phyloP scores from a whole-genome alignment of 2,329 filamentous ascomycete genomes.

The Stemphylium lycopersici region DNA sequence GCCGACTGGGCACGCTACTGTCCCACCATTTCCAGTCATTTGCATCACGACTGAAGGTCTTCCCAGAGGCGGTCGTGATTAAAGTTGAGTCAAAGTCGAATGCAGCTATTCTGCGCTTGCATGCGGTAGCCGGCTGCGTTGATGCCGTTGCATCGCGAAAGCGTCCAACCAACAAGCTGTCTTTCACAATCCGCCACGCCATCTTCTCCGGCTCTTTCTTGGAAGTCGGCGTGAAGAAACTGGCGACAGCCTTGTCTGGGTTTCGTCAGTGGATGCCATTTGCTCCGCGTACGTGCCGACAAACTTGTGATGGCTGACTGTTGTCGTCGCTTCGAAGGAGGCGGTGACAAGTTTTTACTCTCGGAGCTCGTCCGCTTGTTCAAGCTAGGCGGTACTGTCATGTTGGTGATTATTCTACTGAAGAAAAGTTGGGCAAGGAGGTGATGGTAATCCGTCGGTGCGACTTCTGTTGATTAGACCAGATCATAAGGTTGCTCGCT shows the following conservation, averaged over 20 bases:
- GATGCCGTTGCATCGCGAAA: conserved; percentile 62
- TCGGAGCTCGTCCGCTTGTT: conserved; percentile 48
- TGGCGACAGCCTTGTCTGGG: conserved; percentile 72
- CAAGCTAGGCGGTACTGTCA: conserved; percentile 26
- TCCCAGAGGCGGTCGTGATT: conserved; percentile 79
- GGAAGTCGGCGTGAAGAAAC: conserved; percentile 86
- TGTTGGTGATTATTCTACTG: conserved; percentile 8
- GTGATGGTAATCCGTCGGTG: background rate
- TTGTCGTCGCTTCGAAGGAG: conserved; percentile 61
- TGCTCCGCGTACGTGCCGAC: conserved; percentile 11
- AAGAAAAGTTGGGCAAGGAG: background rate
- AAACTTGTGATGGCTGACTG: conserved; percentile 62
- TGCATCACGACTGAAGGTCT: conserved; percentile 72
- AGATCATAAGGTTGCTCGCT: conserved; percentile 13
- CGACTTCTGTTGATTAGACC: conserved; percentile 4
- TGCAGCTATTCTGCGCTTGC: conserved; percentile 42
- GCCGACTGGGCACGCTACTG: conserved; percentile 66
- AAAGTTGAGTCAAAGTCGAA: conserved; percentile 77
- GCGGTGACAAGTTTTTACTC: conserved; percentile 61
- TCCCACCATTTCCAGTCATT: conserved; percentile 97
- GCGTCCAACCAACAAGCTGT: conserved; percentile 76
- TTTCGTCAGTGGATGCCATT: conserved; percentile 6
- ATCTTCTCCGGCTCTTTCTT: conserved; percentile 81
- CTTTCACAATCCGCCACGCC: conserved; percentile 70
- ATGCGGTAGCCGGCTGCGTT: conserved; percentile 18